phyloP scores from a whole-genome alignment of 1,284 basidiomycete genomes.

The Ceratobasidium sp. region DNA sequence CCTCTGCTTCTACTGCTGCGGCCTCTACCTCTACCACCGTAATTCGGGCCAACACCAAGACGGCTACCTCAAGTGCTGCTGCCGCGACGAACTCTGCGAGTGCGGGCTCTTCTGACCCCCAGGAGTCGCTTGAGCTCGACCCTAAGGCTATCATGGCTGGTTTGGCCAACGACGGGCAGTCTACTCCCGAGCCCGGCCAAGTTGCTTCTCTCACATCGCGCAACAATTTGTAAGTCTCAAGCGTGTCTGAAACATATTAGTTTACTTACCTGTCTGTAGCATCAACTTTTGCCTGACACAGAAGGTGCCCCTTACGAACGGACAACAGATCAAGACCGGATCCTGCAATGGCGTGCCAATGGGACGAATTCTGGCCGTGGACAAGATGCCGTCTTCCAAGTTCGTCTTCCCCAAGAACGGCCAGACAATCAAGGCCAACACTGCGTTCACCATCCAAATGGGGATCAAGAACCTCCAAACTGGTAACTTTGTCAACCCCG shows the following conservation, averaged over 20 bases:
- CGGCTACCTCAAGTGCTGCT: conserved; percentile 34
- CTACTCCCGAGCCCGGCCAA: conserved; percentile 56
- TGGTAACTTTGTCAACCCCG: conserved; percentile 70
- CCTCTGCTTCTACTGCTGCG: not conserved
- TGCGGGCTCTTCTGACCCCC: conserved; percentile 50
- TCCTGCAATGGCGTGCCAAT: conserved; percentile 74
- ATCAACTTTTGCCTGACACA: conserved; percentile 72
- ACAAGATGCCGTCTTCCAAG: conserved; percentile 69
- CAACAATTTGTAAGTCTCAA: conserved; percentile 65
- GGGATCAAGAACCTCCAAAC: conserved; percentile 66
- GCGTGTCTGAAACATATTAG: not conserved
- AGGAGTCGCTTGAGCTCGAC: conserved; percentile 64
- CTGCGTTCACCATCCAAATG: conserved; percentile 68
- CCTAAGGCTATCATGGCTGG: conserved; percentile 60
- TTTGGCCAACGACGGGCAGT: conserved; percentile 39
- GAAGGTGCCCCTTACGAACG: conserved; percentile 67
- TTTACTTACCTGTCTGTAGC: conserved; percentile 43
- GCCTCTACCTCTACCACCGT: not conserved
- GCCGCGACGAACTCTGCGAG: conserved; percentile 40
- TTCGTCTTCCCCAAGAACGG: conserved; percentile 68
- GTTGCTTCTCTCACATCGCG: conserved; percentile 68
- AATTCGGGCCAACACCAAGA: conserved; percentile 36
- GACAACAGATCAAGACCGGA: conserved; percentile 66
- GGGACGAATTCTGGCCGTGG: conserved; percentile 65
- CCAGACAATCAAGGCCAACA: conserved; percentile 62